Base-by-base conservation (phyloP, 257 asterid genomes). In the Nicotiana knightiana region DNA sequence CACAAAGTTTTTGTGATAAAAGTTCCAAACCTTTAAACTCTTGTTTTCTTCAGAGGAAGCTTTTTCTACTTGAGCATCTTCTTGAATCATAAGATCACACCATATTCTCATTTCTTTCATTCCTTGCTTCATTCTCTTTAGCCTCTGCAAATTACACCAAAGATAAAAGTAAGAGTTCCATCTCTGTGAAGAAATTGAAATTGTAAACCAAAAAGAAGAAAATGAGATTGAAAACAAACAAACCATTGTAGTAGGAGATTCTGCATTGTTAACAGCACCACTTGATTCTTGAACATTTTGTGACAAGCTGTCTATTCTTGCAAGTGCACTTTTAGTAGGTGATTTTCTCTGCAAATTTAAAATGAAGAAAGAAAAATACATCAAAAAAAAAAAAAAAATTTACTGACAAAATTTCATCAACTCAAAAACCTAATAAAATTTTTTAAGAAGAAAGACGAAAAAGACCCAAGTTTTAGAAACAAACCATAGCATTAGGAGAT, bases 51-150 rank as follows among this genome's bases (percentile, higher is more conserved):
- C 78, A 24, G 16, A 35, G 1, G 0, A 12, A 21, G 59, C 51
- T 43, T 43, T 21, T 71, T 12, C 78, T 71, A 43, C 64, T 54
- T 54, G 59, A 15, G 18, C 59, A 54, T 54, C 78, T 70, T 70
- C 78, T 71, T 71, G 78, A 71, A 71, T 71, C 78, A 71, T 71
- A 46, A 71, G 78, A 7, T 71, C 78, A 24, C 37, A 71, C 78
- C 78, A 71, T 71, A 46, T 61, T 71, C 61, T 71, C 78, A 71
- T 71, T 71, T 71, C 78, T 24, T 58, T 71, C 78, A 71, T 71
- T 71, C 78, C 61, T 21, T 71, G 21, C n/a, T 46, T 46, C 78
- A 71, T 71, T 71, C 78, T 71, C 59, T 71, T 71, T 6, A 71
- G 10, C 39, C 78, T 71, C 78, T 71, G 78, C 78, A 71, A 2